Evolutionary conservation across 306 rosid species (phyloP), one percentile per base, ranked within the genome.

Genomic region (Boehmeria nivea): DNA sequence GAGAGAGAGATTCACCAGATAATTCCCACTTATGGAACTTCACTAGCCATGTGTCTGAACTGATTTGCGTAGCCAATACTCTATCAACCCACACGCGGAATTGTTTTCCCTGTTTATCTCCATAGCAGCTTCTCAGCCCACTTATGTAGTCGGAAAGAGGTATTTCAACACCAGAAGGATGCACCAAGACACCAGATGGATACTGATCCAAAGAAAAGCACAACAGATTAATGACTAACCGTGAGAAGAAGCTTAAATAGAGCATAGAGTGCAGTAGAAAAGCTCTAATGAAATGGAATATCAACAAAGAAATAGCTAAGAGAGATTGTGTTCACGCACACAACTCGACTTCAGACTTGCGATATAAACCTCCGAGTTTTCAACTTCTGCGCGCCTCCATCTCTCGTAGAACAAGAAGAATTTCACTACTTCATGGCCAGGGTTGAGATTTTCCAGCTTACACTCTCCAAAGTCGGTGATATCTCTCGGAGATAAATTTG

Each of bases 311-410:
- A n/a, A n/a, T n/a, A 40, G 45, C n/a, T 31, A 1, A 31, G 36
- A 31, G 36, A 40, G 15, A n/a, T 14, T 5, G 17, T 10, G 45
- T 47, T 52, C 25, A 74, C 88, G 47, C 82, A 91, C 99, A 65
- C 51, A 37, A 43, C 48, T 61, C 13, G 83, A 84, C 72, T 78
- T 76, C 40, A 85, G 13, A 43, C 55, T 43, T 21, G 88, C 67
- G 49, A 87, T 65, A 72, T 81, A 67, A 36, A 61, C 39, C 61
- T 76, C 88, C 8, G 78, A 71, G 37, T 83, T 65, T 57, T 82
- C 94, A 52, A 91, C 26, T 71, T 91, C 99, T 46, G 84, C 96
- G 12, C 76, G 94, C 76, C 93, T 83, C 96, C 96, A 91, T 72
- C 69, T 78, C 85, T 91, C 99, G 43, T 53, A 49, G 61, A 79